phyloP scores from a whole-genome alignment of 371 early-diverging fungal genomes.

The Chytridium lagenaria region DNA sequence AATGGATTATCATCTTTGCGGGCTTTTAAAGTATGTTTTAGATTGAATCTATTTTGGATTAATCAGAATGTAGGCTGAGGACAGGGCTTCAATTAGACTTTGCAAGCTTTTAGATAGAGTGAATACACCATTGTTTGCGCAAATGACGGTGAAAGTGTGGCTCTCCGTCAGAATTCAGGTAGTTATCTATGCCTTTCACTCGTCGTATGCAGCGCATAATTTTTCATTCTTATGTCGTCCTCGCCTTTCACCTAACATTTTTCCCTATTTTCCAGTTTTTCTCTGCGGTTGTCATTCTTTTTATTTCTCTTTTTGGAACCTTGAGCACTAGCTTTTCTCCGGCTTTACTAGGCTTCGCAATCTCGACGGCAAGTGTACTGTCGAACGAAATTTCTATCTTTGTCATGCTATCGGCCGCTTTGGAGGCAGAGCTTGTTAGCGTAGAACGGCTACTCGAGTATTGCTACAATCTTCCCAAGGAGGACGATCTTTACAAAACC shows the following conservation, averaged over 20 bases:
- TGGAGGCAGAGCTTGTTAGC: slow-evolving; percentile 23
- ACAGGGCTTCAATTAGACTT: neutral
- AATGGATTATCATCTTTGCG: slow-evolving; percentile 38
- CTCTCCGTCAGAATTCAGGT: slow-evolving; percentile 11
- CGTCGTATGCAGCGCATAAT: neutral
- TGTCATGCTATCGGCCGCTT: neutral
- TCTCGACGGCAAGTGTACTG: slow-evolving; percentile 15
- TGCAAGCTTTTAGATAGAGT: neutral
- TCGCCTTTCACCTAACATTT: neutral
- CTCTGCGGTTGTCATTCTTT: slow-evolving; percentile 24
- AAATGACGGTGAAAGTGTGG: slow-evolving; percentile 11
- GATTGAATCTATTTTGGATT: neutral
- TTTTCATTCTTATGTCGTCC: neutral
- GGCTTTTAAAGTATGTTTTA: slow-evolving; percentile 26
- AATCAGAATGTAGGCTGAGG: neutral
- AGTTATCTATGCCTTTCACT: neutral
- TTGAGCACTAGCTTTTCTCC: slow-evolving; percentile 1
- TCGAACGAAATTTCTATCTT: neutral
- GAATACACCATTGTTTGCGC: neutral
- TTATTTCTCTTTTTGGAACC: slow-evolving; percentile 22
- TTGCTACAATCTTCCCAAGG: slow-evolving; percentile 21
- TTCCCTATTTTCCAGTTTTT: slow-evolving; percentile 3
- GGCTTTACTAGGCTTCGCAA: slow-evolving; percentile 25
- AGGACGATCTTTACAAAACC: slow-evolving; percentile 5
- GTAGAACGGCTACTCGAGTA: slow-evolving; percentile 39